Percentiles rank a stretch among this genome's conserved stretches.
Evolutionary conservation across 139 green algal species (phyloP).

Genomic region (Coccomyxa sp.): DNA sequence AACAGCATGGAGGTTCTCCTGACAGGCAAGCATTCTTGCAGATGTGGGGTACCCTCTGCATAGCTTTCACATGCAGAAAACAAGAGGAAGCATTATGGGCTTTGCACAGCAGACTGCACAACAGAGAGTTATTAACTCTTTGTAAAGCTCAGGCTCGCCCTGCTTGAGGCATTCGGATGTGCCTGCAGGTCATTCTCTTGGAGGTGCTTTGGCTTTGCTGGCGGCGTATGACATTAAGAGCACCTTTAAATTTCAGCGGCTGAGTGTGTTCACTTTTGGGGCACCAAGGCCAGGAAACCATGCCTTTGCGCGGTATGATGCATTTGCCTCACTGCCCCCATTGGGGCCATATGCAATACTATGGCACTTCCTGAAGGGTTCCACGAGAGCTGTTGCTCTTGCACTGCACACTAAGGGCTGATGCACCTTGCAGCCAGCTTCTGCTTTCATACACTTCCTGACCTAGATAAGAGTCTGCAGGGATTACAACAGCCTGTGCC

Average conservation of each 20-base stretch:
- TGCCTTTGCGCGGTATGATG: conserved; percentile 18
- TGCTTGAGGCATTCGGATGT: too few relatives aligned
- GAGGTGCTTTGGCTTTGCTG: conserved; percentile 78
- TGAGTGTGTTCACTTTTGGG: conserved; percentile 42
- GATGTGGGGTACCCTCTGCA: not conserved
- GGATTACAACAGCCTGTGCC: conserved; percentile 20
- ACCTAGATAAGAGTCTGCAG: not conserved
- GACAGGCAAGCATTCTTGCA: not conserved
- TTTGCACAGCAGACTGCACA: too few relatives aligned
- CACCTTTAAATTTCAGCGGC: not conserved
- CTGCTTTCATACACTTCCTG: not conserved
- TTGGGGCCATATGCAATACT: not conserved
- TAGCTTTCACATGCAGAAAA: too few relatives aligned
- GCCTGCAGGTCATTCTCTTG: conserved; percentile 73
- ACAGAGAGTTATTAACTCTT: too few relatives aligned
- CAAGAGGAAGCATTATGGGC: too few relatives aligned
- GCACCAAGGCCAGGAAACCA: conserved; percentile 41
- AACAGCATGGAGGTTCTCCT: not conserved
- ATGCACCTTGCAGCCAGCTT: not conserved
- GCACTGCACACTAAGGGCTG: not conserved
- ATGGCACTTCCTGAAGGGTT: not conserved
- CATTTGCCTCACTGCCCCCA: not conserved
- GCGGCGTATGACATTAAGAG: conserved; percentile 65
- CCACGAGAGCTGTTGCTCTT: not conserved
- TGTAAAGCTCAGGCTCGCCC: too few relatives aligned